Evolutionary conservation across 1,284 basidiomycete genomes (phyloP).

Genomic region (Moniliella sp.): DNA sequence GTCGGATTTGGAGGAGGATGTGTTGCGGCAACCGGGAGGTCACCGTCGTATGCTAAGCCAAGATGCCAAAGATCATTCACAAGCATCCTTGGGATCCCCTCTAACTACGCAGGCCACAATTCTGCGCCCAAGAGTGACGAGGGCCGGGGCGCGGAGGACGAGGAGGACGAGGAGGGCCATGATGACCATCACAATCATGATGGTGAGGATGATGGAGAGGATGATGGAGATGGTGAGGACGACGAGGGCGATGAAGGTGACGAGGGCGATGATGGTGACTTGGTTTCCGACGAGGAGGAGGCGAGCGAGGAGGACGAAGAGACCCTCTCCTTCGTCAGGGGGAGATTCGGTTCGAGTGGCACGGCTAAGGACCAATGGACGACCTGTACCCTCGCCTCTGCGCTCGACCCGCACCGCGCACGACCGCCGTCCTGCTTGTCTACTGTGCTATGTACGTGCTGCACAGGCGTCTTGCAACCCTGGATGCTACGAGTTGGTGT

Average conservation of each 20-base stretch:
- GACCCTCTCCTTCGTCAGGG: constrained; percentile 22
- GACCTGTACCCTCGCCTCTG: too few relatives aligned
- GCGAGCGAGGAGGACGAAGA: constrained; percentile 16
- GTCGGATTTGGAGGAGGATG: constrained; percentile 18
- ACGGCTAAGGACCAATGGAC: too few relatives aligned
- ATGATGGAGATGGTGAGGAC: not conserved
- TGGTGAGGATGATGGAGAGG: not conserved
- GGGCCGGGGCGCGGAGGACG: not conserved
- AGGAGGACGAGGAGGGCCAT: constrained; percentile 4
- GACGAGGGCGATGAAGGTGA: not conserved
- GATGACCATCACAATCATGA: constrained; percentile 4
- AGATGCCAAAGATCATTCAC: not conserved
- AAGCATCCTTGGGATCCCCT: not conserved
- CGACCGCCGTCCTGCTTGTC: too few relatives aligned
- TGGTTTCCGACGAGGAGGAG: constrained; percentile 5
- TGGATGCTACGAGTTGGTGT: too few relatives aligned
- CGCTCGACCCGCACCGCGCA: too few relatives aligned
- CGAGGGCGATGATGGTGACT: not conserved
- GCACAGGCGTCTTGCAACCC: too few relatives aligned
- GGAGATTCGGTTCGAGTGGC: constrained; percentile 30
- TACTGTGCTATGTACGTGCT: too few relatives aligned
- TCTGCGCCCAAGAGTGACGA: not conserved
- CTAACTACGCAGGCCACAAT: not conserved
- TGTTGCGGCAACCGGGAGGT: not conserved
- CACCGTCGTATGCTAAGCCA: not conserved